Conservation (phyloP, 306 rosid species). For the Lupinus albus region DNA sequence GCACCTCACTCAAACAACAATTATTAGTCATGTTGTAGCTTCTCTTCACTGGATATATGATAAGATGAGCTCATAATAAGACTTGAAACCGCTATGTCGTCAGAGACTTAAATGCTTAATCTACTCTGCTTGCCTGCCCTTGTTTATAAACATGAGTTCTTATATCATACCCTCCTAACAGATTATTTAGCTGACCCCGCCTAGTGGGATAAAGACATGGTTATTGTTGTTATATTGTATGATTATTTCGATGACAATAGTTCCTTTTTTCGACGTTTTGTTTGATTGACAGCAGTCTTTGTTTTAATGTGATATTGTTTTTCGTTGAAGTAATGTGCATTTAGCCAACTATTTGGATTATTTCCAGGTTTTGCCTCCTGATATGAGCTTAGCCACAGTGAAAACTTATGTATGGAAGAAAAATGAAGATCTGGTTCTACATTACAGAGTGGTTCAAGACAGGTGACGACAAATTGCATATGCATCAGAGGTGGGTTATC, state of each 20-base stretch:
- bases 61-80: constrained; percentile 5
- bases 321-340: constrained; percentile 23
- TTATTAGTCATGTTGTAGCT: too few species aligned
- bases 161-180: too few species aligned
- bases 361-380: constrained; percentile 80
- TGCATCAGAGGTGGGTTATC: too few species aligned
- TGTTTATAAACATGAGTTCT: not conserved
- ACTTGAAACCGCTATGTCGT: constrained; percentile 4
- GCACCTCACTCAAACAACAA: not conserved
- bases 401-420: constrained; percentile 96
- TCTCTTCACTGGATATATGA: too few species aligned
- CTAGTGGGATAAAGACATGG: too few species aligned
- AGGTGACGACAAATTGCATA: constrained; percentile 53
- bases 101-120: not conserved
- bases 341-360: constrained; percentile 36
- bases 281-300: constrained; percentile 22
- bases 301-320: constrained; percentile 14
- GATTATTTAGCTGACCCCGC: too few species aligned
- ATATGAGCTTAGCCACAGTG: constrained; percentile 94
- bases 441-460: constrained; percentile 85
- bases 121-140: not conserved
- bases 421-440: constrained; percentile 81
- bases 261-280: constrained; percentile 4
- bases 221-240: too few species aligned
- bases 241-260: constrained; percentile 30